phyloP scores from a whole-genome alignment of 208 protist species.

The Leishmania tarentolae region DNA sequence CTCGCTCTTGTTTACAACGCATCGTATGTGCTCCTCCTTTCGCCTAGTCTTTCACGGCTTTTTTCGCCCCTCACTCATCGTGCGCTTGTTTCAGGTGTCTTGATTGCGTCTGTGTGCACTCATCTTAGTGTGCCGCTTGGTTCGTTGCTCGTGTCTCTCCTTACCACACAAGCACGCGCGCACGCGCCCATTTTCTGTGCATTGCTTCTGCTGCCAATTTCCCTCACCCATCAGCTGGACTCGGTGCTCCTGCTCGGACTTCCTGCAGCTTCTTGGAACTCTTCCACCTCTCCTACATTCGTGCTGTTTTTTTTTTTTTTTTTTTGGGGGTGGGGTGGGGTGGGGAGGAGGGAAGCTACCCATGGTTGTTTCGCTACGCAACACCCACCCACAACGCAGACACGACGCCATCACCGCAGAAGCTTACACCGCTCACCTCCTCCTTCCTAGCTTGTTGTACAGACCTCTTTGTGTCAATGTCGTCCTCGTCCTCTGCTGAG shows the following conservation, averaged over 20 bases:
- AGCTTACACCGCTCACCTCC: not conserved
- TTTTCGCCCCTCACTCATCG: not conserved
- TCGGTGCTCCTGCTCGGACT: constrained; percentile 8
- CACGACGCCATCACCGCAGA: not conserved
- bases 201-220: not conserved
- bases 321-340: not conserved
- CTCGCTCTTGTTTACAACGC: not conserved
- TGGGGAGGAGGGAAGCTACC: not conserved
- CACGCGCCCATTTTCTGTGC: not conserved
- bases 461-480: constrained; percentile 7
- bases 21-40: not conserved
- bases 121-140: not conserved
- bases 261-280: constrained; percentile 3
- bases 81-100: not conserved
- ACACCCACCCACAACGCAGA: too few species aligned
- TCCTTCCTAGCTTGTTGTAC: not conserved
- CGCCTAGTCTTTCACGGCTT: not conserved
- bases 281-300: constrained; percentile 9
- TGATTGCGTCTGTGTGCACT: not conserved
- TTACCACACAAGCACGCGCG: too few species aligned
- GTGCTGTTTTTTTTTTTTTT: not conserved
- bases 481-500: constrained; percentile 20
- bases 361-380: not conserved
- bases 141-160: not conserved
- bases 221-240: not conserved